Evolutionary conservation across 2,329 filamentous ascomycete genomes (phyloP), one percentile per base, ranked within the genome.

Genomic region (Hypoxylon sp.): DNA sequence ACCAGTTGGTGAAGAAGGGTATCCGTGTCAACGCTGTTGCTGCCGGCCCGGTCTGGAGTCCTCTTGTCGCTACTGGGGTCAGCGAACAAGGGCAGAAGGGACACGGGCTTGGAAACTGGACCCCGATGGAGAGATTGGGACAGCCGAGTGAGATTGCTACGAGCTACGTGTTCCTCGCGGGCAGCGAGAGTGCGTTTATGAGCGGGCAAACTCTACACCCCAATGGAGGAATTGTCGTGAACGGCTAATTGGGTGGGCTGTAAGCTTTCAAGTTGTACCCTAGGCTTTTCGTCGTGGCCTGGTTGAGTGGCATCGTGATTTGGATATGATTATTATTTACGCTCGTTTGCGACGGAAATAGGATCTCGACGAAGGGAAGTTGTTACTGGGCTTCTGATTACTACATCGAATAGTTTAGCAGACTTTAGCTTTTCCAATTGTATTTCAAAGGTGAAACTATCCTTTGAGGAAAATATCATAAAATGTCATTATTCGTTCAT

Each of bases 141-240:
- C 17, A 44, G 39, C 17, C 39, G 82, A 91, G 88, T 59, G 93
- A 95, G 83, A 91, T 94, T 70, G 92, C 91, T 1, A 91, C 91
- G 0, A 92, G 90, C 74, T 91, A 93, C 67, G 91, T 95, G 9
- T 95, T 95, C 79, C 81, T 95, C 72, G 92, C 92, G 0, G 91
- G 88, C 60, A 82, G 85, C 66, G 92, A 95, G 78, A 92, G 90
- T 75, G 89, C 87, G 59, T 89, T 88, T 72, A 88, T 94, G 48
- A 90, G 86, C 58, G 92, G 92, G 1, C 92, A 94, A 82, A 83
- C 79, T 0, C 80, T 85, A 8, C 84, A 85, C 74, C 50, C 39
- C 76, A 85, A 85, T 59, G 83, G 84, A 3, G 83, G 84, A 6
- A 77, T 75, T 3, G 68, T 85, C 51, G 82, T 85, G 29, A 84